Evolutionary conservation across 2,329 filamentous ascomycete genomes (phyloP), one percentile per base, ranked within the genome.

Genomic region (Pezicula carpinea): DNA sequence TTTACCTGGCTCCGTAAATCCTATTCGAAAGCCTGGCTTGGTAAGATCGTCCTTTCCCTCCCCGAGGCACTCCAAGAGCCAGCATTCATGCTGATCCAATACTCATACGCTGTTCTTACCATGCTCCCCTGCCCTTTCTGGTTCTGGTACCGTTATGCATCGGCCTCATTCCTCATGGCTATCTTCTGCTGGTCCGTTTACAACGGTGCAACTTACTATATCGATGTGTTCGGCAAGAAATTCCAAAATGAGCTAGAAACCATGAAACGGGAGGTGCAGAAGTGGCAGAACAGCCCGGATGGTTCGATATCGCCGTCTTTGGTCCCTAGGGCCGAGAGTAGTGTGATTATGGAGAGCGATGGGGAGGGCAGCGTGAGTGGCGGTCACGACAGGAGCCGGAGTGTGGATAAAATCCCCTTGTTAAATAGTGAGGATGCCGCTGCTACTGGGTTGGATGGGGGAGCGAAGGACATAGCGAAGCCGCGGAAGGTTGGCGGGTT

Each of bases 121-220:
- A 97, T 99, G 85, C 71, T 96, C 6, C 93, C 93, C 0, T 97
- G 91, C 56, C 90, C 92, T 0, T 60, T 99, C 6, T 99, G 93
- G 92, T 96, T 99, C 68, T 87, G 87, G 74, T 93, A 84, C 63
- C 82, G 85, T 38, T 89, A 83, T 77, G 84, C 88, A 0, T 93
- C 87, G 34, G 82, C 84, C 2, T 56, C 66, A 0, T 99, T 96
- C 68, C 74, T 99, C 39, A 74, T 85, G 46, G 70, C 80, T 2
- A 83, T 99, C n/a, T 97, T 99, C 62, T 76, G 82, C 36, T 96
- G 91, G 90, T 95, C 89, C 58, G 86, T 96, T 47, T 95, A 96
- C 72, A 99, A 99, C 59, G 93, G 93, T 26, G 89, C 93, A 15
- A 97, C 91, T 0, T 99, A 87, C 67, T 99, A 99, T 68, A 97